Percentiles rank a stretch among this genome's conserved stretches.
Evolutionary conservation across 805 yeast species (phyloP).

Genomic region (Starmerella apicola): DNA sequence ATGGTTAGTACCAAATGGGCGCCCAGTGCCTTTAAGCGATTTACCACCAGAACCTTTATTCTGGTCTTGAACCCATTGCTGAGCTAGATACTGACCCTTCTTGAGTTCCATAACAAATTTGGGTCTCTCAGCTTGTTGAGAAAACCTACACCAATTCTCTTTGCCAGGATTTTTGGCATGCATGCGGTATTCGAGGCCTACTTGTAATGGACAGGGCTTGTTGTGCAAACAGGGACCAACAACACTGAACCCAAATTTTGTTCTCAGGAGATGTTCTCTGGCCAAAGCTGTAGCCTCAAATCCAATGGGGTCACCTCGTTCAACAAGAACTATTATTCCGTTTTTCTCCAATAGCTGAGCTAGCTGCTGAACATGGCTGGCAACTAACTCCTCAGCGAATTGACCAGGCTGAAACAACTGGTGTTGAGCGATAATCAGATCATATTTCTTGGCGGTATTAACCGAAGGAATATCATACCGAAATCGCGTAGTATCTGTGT

Average conservation of each 20-base stretch:
- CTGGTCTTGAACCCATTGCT: slow-evolving; percentile 52
- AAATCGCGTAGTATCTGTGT: slow-evolving; percentile 41
- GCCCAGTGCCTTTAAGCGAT: slow-evolving; percentile 57
- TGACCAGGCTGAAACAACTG: slow-evolving; percentile 51
- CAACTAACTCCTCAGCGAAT: slow-evolving; percentile 62
- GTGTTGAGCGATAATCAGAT: slow-evolving; percentile 71
- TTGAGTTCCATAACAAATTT: slow-evolving; percentile 70
- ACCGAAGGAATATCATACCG: slow-evolving; percentile 39
- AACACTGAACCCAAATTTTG: slow-evolving; percentile 41
- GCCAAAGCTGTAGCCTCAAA: slow-evolving; percentile 84
- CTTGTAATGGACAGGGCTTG: slow-evolving; percentile 72
- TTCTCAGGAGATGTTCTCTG: slow-evolving; percentile 79
- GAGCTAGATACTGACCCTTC: slow-evolving; percentile 62
- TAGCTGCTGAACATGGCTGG: slow-evolving; percentile 47
- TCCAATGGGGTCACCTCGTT: slow-evolving; percentile 82
- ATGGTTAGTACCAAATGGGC: slow-evolving; percentile 56
- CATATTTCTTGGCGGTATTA: slow-evolving; percentile 41
- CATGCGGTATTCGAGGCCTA: slow-evolving; percentile 42
- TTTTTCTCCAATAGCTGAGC: slow-evolving; percentile 56
- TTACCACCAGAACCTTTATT: slow-evolving; percentile 36
- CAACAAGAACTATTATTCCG: slow-evolving; percentile 69
- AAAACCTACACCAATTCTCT: slow-evolving; percentile 67
- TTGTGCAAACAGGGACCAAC: slow-evolving; percentile 91
- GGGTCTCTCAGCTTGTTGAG: slow-evolving; percentile 64
- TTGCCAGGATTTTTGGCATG: slow-evolving; percentile 36